Percentiles rank a stretch among this genome's conserved stretches.
Conservation (phyloP, 305 asterid genomes). For the Petunia hybrid region DNA sequence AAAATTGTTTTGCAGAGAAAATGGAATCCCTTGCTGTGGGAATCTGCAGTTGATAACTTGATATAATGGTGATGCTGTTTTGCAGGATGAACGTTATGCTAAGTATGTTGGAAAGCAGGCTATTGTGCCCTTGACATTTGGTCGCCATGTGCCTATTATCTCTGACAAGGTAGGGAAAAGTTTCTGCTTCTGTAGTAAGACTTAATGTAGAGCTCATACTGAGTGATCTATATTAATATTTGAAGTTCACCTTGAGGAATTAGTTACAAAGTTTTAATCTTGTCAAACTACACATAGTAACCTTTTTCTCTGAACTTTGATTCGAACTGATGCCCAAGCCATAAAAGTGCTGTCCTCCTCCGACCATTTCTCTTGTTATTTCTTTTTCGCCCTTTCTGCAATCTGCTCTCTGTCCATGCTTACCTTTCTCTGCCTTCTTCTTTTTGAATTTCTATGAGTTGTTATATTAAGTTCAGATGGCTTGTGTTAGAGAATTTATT, state of each 20-base stretch:
- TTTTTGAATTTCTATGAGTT: background rate
- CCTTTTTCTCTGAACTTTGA: background rate
- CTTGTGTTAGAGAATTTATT: conserved; percentile 4
- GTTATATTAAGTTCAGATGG: conserved; percentile 2
- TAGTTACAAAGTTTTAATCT: background rate
- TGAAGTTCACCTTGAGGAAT: background rate
- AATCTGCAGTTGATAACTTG: conserved; percentile 26
- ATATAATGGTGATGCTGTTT: conserved; percentile 28
- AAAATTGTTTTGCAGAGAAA: background rate
- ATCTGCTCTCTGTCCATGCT: conserved; percentile 20
- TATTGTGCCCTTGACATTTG: conserved; percentile 97
- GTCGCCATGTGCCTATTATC: conserved; percentile 95
- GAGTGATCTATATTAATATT: conserved; percentile 2
- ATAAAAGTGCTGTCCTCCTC: conserved; percentile 7
- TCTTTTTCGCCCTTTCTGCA: conserved; percentile 6
- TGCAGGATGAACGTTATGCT: conserved; percentile 88
- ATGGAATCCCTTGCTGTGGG: conserved; percentile 13
- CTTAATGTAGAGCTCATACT: background rate
- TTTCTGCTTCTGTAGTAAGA: conserved; percentile 30
- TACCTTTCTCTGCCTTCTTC: background rate
- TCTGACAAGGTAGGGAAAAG: conserved; percentile 76
- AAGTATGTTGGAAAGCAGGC: conserved; percentile 90
- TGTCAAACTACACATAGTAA: background rate
- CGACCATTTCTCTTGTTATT: conserved; percentile 9
- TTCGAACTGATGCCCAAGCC: conserved; percentile 10